These are phyloP conservation scores for Leccinellum rugosiceps DNA, from an alignment of 768 basidiomycete genomes.

Conservation along the genomic window DNA sequence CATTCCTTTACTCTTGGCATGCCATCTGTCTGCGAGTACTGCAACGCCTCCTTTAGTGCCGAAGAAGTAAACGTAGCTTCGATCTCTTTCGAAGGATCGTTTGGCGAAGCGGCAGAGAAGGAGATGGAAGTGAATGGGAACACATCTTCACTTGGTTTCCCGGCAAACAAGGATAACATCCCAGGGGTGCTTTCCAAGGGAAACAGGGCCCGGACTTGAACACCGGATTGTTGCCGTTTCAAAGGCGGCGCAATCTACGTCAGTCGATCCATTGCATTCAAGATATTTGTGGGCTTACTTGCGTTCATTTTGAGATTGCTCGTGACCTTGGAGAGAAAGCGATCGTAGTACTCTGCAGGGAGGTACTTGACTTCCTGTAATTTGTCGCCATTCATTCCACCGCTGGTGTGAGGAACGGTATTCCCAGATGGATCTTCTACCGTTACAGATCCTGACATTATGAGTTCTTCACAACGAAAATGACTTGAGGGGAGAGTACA, in stretches of 20 bases:
- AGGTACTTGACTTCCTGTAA: constrained; percentile 21
- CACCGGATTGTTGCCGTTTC: neutral
- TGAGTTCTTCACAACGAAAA: constrained; percentile 1
- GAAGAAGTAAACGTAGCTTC: constrained; percentile 46
- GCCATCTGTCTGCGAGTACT: constrained; percentile 71
- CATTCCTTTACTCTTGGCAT: constrained; percentile 56
- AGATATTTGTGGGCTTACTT: constrained; percentile 37
- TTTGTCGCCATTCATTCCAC: neutral
- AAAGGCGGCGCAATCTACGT: neutral
- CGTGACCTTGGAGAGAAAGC: constrained; percentile 55
- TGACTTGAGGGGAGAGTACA: neutral
- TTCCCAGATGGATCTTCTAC: neutral
- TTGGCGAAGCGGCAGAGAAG: neutral
- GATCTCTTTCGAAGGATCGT: constrained; percentile 36
- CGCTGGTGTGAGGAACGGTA: neutral
- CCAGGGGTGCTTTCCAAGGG: neutral
- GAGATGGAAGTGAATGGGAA: constrained; percentile 13
- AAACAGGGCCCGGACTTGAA: neutral
- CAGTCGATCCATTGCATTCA: neutral
- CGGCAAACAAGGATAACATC: neutral
- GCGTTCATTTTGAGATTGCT: constrained; percentile 55
- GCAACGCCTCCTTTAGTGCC: constrained; percentile 49
- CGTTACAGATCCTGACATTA: neutral
- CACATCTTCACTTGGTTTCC: neutral
- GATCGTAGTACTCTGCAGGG: constrained; percentile 48